Base-by-base conservation (phyloP, 2,329 filamentous ascomycete species). In the Aspergillus sp. region DNA sequence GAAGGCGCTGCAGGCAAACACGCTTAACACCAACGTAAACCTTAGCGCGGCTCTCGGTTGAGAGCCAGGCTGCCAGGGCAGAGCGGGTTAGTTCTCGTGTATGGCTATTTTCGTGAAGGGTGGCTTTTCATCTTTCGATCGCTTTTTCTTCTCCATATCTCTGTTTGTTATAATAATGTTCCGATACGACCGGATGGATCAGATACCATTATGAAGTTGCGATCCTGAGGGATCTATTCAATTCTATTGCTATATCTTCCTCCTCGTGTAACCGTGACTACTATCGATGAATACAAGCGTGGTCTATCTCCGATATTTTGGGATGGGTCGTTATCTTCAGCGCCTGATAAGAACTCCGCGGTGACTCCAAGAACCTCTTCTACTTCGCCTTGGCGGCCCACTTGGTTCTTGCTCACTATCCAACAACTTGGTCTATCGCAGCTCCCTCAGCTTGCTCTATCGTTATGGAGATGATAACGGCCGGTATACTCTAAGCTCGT, bases 1-100 rank as follows among this genome's bases (percentile, higher is more conserved):
- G 59, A 69, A 75, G 27, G 82, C 84, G 3, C 71, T 86, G 37
- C 63, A 72, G 47, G 70, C 74, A 14, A 83, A 82, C 47, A 73
- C 69, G 2, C 68, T 86, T 41, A 69, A 67, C 1, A 61, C 83
- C 3, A 63, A 76, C 17, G 63, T 86, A 72, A 75, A 85, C 41
- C 24, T 65, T 19, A 4, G 37, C 46, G 23, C 19, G 24, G 56
- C 53, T 11, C 58, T 60, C 33, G 50, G 51, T 14, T 46, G 35
- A 31, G 41, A 37, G 21, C 24, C 23, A 9, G 41, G 14, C 31
- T 12, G 19, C n/a, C n/a, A 4, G 24, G 35, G 23, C 7, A 17
- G 23, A 8, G 27, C 27, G 4, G 23, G 14, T 27, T 50, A 43
- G 17, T 40, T 41, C 31, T 15, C 37, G 11, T 46, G 21, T 49